Base-by-base conservation (phyloP, 2,329 filamentous ascomycete genomes). In the Stenocarpella maydis region DNA sequence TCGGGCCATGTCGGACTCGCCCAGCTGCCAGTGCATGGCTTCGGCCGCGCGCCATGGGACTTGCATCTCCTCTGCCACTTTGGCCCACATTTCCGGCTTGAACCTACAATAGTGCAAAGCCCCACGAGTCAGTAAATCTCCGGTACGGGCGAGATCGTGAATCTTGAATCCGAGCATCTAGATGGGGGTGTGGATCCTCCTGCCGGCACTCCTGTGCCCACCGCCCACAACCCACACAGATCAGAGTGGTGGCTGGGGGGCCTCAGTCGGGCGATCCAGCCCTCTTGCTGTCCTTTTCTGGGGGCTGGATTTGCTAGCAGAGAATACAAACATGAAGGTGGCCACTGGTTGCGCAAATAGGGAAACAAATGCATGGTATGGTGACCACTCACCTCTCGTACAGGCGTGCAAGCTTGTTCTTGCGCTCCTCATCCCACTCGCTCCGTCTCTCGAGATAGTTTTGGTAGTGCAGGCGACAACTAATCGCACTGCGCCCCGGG, bases 11-110 rank as follows among this genome's bases (percentile, higher is more conserved):
- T 98, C 96, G 74, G 90, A 85, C 79, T 97, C 94, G 72, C 95
- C 95, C 67, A 99, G 86, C 77, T 97, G 92, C 95, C 96, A 99
- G 81, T 98, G 96, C 95, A 98, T 98, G 5, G 94, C 95, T 81
- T 99, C 95, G 58, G 93, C 95, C 21, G 96, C 94, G 76, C 96
- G 88, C 95, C 95, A 98, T 43, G 95, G 96, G 69, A 98, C 91
- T 37, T 90, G 91, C 91, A 99, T 95, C 80, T 98, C 95, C 79
- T 96, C 94, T 50, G 95, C 94, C 26, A 98, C 92, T 77, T 95
- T 96, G 71, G 93, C 90, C 95, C 95, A 99, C 94, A 98, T 98
- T 78, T 98, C 94, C 72, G 93, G 90, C 81, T 98, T 98, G 85
- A 98, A 97, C 80, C 95, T 98, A 78, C 68, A 63, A 65, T 65